Conservation (phyloP, 441 rosid species). For the Manihot esculenta region DNA sequence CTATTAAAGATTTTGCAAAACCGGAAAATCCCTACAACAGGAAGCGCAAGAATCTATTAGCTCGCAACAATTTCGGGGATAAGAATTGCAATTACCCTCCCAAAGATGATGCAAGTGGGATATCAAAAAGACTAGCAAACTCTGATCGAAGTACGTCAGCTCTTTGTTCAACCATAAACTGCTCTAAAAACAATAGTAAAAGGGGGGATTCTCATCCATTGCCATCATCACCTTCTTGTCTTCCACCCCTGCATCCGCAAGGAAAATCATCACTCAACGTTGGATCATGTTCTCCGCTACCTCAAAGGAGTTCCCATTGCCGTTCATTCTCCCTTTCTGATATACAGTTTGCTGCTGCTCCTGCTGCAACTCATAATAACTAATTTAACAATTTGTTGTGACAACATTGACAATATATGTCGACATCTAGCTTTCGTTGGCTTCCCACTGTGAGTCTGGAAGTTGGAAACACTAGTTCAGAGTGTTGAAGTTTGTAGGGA, state of each 20-base stretch:
- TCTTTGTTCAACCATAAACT: conserved; percentile 5
- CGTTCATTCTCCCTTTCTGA: conserved; percentile 44
- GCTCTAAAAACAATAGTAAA: conserved; percentile 4
- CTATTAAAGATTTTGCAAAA: conserved; percentile 39
- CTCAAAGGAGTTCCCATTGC: conserved; percentile 23
- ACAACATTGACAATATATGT: conserved; percentile 15
- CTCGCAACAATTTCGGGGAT: conserved; percentile 17
- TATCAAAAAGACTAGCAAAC: conserved; percentile 23
- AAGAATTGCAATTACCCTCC: conserved; percentile 15
- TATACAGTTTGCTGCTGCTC: conserved; percentile 32
- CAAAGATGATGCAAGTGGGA: conserved; percentile 17
- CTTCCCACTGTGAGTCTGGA: conserved; percentile 8
- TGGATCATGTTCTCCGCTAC: conserved; percentile 19
- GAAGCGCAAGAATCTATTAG: conserved; percentile 38
- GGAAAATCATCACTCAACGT: conserved; percentile 16
- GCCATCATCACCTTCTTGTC: conserved; percentile 20
- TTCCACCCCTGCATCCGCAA: conserved; percentile 37
- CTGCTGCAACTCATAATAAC: conserved; percentile 22
- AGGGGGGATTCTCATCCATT: conserved; percentile 13
- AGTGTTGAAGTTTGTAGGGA: conserved; percentile 9
- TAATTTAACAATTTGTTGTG: background rate
- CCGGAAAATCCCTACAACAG: conserved; percentile 36
- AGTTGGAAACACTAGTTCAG: conserved; percentile 4
- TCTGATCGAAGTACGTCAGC: conserved; percentile 13
- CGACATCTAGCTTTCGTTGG: conserved; percentile 1